Percentiles rank a stretch among this genome's conserved stretches.
phyloP scores from a whole-genome alignment of 768 basidiomycete species.

The Polyporus arcularius region DNA sequence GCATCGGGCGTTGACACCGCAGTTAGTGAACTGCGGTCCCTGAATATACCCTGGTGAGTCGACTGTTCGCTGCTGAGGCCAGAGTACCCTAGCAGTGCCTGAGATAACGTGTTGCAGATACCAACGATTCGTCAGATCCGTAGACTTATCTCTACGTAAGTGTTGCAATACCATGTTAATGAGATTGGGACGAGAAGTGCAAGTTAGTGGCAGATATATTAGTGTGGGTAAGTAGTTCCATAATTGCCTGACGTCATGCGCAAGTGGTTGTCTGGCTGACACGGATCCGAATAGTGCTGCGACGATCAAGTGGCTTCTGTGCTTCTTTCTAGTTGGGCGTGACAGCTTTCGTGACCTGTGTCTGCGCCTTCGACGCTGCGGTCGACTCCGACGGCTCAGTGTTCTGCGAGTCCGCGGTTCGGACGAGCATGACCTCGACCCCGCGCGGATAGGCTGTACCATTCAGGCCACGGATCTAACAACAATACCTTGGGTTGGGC shows the following conservation, averaged over 20 bases:
- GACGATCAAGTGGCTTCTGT: conserved; percentile 15
- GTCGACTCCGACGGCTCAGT: too few species aligned
- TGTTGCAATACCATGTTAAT: background rate
- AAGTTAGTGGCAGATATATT: background rate
- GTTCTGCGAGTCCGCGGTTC: background rate
- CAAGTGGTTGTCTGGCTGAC: conserved; percentile 15
- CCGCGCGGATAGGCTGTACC: too few species aligned
- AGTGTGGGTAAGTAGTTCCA: conserved; percentile 2
- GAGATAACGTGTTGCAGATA: background rate
- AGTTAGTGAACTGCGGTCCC: background rate
- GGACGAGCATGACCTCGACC: background rate
- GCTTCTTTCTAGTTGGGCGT: conserved; percentile 1
- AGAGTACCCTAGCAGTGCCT: background rate
- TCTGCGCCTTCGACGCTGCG: too few species aligned
- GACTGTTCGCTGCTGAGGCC: background rate
- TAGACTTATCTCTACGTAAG: background rate
- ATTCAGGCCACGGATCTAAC: background rate
- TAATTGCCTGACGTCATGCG: conserved; percentile 13
- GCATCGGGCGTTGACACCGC: background rate
- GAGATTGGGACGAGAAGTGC: background rate
- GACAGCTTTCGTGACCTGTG: background rate
- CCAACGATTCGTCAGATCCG: background rate
- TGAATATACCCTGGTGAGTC: background rate
- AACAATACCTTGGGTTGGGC: background rate
- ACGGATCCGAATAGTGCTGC: conserved; percentile 14